Conservation (phyloP, 2,329 filamentous ascomycete genomes). For the Thelonectria discophora region DNA sequence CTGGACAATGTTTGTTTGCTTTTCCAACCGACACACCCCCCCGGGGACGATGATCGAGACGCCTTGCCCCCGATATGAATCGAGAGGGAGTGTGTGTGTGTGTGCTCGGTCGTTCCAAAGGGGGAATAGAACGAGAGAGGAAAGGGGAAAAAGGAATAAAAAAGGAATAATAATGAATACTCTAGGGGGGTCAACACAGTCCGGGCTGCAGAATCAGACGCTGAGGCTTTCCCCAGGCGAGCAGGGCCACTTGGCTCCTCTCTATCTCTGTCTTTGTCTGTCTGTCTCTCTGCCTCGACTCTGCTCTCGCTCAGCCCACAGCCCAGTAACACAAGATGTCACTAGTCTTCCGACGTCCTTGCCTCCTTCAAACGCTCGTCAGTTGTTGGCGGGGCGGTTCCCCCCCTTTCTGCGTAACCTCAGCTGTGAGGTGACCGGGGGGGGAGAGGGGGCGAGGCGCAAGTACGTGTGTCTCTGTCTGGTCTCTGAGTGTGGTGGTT, state of each 20-base stretch:
- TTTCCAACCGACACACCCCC: background rate
- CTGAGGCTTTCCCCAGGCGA: background rate
- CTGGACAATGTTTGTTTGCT: slow-evolving; percentile 32
- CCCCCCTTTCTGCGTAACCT: background rate
- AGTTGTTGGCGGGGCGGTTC: background rate
- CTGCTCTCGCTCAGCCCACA: background rate
- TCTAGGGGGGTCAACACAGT: background rate
- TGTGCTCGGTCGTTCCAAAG: background rate
- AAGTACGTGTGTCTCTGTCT: background rate
- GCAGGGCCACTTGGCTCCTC: background rate
- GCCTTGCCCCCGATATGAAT: slow-evolving; percentile 14
- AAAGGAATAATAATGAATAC: too few species aligned
- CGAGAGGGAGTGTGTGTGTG: too few species aligned
- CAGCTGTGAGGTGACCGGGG: background rate
- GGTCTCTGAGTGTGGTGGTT: too few species aligned
- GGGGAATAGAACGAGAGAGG: too few species aligned
- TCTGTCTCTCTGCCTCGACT: too few species aligned
- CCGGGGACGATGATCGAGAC: too few species aligned
- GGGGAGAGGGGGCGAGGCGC: too few species aligned
- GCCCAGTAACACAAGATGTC: background rate
- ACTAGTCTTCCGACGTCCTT: background rate
- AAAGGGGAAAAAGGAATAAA: too few species aligned
- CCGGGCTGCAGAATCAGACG: background rate
- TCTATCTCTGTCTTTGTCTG: too few species aligned
- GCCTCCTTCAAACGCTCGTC: background rate